Percentiles rank a stretch among this genome's conserved stretches.
Evolutionary conservation across 345 rosid genomes (phyloP).

Genomic region (Camelina neglecta): DNA sequence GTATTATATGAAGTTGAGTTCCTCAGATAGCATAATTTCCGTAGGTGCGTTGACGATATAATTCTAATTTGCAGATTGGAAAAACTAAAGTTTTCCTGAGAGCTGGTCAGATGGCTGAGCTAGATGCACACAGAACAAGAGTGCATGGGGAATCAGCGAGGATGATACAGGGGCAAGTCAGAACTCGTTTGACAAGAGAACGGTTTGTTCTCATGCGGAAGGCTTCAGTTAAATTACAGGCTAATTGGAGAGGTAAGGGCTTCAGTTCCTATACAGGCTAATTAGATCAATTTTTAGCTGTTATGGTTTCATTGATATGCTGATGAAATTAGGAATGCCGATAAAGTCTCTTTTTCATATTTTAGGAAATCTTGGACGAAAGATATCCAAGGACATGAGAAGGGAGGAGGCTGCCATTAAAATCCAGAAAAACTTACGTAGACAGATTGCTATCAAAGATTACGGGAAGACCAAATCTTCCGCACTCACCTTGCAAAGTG

Average conservation of each 20-base stretch:
- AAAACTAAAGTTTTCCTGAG: constrained; percentile 71
- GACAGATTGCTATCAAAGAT: constrained; percentile 57
- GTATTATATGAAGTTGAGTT: constrained; percentile 21
- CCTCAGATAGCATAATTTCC: constrained; percentile 24
- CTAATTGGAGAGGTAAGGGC: constrained; percentile 81
- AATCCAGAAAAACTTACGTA: constrained; percentile 74
- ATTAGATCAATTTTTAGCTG: constrained; percentile 16
- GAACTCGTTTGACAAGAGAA: constrained; percentile 53
- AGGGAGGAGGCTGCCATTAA: constrained; percentile 65
- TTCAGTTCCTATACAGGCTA: constrained; percentile 71
- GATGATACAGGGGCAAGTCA: constrained; percentile 62
- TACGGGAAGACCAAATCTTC: constrained; percentile 53
- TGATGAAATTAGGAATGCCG: constrained; percentile 11
- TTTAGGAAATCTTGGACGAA: constrained; percentile 60
- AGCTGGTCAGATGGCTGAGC: constrained; percentile 81
- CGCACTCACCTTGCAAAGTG: constrained; percentile 67
- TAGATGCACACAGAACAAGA: constrained; percentile 71
- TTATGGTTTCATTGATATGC: constrained; percentile 20
- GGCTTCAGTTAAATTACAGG: constrained; percentile 67
- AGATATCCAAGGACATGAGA: constrained; percentile 48
- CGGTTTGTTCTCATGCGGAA: constrained; percentile 50
- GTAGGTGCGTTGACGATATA: constrained; percentile 21
- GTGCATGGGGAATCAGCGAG: constrained; percentile 62
- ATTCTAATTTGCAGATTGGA: constrained; percentile 67
- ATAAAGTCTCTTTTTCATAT: constrained; percentile 27